Base-by-base conservation (phyloP, 2,329 filamentous ascomycete species). In the Zalaria obscura region DNA sequence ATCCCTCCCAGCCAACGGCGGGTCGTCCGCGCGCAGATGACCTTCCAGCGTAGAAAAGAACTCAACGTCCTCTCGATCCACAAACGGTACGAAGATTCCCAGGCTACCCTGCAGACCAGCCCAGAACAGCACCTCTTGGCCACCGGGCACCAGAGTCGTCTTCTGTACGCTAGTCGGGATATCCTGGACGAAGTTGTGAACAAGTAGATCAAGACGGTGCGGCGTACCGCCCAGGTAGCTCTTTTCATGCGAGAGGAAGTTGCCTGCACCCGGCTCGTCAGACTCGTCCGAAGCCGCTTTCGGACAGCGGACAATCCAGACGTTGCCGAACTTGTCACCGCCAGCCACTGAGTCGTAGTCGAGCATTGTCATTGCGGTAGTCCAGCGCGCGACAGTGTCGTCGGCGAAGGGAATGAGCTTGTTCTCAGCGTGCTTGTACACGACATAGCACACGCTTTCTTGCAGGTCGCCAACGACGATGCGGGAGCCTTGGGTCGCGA, bases 281-380 rank as follows among this genome's bases (percentile, higher is more conserved):
- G 87, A 83, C 58, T 93, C 85, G 49, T 87, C 80, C 32, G 85
- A 93, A 5, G 81, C 79, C 59, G 93, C 91, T 45, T 79, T 69
- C 0, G 89, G 87, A 54, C 84, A 91, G 38, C 91, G 82, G 27
- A 98, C 72, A 36, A 98, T 75, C 80, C 87, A 98, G 10, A 98
- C 64, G 54, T 98, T 98, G 46, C 91, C 93, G 50, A 98, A 99
- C 58, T 95, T 96, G 66, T 99, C 91, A 31, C 89, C 89, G 31
- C 89, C 91, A 3, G 87, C 88, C 25, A 84, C 78, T 1, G 91
- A 93, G 59, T 98, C 91, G 61, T 98, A 99, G 63, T 99, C 91
- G 2, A 96, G 80, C 86, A 98, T 94, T 3, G 87, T 75, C 1
- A 83, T 82, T 50, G 83, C 83, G 1, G 86, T 93, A 1, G 86